A percentile compares a stretch with the other conserved stretches of the same genome.
Evolutionary conservation across 2,329 filamentous ascomycete species (phyloP).

Genomic region (Alternaria sp.): DNA sequence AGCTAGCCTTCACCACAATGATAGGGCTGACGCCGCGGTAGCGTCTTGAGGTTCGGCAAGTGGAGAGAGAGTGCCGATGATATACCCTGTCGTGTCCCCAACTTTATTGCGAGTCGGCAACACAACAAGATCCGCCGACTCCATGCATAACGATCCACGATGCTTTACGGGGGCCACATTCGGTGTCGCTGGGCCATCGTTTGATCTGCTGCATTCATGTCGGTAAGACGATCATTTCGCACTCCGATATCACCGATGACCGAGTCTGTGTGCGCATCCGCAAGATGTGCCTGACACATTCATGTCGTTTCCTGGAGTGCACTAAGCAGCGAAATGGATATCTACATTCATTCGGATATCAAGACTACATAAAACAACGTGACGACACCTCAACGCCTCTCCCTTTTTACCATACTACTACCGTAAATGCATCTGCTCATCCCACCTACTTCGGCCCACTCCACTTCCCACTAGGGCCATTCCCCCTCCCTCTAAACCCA

Average conservation of each 20-base stretch:
- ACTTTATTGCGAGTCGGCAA: not conserved
- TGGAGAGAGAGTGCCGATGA: not conserved
- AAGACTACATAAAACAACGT: not conserved
- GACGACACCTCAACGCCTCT: not conserved
- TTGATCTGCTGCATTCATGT: not conserved
- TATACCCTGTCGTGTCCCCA: not conserved
- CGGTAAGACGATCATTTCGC: not conserved
- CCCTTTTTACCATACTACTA: constrained; percentile 4
- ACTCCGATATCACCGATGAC: not conserved
- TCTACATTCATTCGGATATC: not conserved
- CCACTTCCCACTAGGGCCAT: constrained; percentile 8
- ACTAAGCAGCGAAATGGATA: not conserved
- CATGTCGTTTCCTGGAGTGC: not conserved
- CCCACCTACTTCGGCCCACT: constrained; percentile 13
- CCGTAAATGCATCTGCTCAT: not conserved
- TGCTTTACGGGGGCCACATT: not conserved
- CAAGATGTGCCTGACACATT: not conserved
- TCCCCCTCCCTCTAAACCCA: constrained; percentile 14
- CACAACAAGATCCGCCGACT: not conserved
- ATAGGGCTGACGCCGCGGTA: not conserved
- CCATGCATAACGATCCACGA: not conserved
- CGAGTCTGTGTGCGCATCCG: not conserved
- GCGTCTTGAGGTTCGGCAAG: not conserved
- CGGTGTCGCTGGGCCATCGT: not conserved
- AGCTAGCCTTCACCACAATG: not conserved